A percentile compares a stretch with the other conserved stretches of the same genome.
phyloP scores from a whole-genome alignment of 1,284 basidiomycete genomes.

The Trametes versicolor region DNA sequence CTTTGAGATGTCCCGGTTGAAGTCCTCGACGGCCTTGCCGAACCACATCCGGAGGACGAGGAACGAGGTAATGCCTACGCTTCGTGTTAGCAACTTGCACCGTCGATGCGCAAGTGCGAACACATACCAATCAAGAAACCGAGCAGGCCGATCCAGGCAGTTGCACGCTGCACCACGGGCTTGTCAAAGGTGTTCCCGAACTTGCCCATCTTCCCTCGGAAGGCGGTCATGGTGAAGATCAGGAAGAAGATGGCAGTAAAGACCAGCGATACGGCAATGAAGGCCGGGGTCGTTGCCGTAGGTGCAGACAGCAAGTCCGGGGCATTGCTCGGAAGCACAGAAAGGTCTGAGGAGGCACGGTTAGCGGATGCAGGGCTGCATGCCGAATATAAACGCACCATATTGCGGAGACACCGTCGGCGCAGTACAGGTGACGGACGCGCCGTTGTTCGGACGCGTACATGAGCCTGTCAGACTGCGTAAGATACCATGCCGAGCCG shows the following conservation, averaged over 20 bases:
- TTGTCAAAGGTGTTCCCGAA: conserved; percentile 60
- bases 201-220: conserved; percentile 73
- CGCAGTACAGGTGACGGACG: conserved; percentile 62
- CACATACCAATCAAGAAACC: conserved; percentile 75
- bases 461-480: conserved; percentile 67
- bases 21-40: conserved; percentile 79
- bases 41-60: conserved; percentile 83
- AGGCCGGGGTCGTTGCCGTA: conserved; percentile 66
- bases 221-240: conserved; percentile 71
- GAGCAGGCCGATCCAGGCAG: conserved; percentile 79
- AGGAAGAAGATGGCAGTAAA: conserved; percentile 74
- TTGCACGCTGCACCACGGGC: conserved; percentile 64
- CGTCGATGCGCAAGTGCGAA: background rate
- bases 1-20: conserved; percentile 68
- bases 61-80: conserved; percentile 71
- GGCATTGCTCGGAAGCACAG: conserved; percentile 64
- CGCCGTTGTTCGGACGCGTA: conserved; percentile 59
- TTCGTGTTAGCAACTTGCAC: conserved; percentile 21
- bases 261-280: conserved; percentile 69
- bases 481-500: conserved; percentile 8
- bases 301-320: conserved; percentile 71
- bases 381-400: conserved; percentile 50
- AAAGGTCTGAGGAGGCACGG: conserved; percentile 58
- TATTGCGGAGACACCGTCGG: conserved; percentile 69
- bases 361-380: background rate